Conservation (phyloP, 768 basidiomycete species). For the Rhodotorula babjevae region DNA sequence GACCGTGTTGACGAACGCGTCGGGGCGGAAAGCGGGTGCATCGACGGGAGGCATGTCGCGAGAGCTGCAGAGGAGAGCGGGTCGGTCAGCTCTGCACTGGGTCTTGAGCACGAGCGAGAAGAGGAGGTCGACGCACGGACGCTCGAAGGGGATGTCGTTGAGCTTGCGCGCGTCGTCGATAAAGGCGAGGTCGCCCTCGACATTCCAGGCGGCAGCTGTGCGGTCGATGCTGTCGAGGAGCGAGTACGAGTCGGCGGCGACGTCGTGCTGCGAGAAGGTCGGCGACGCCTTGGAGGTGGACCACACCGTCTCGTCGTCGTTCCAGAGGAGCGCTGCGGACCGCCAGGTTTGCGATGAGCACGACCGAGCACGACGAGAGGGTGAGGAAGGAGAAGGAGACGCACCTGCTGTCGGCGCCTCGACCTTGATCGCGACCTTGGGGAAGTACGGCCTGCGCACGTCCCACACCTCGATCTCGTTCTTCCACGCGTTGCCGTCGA, state of each 20-base stretch:
- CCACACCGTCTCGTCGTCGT: slow-evolving; percentile 39
- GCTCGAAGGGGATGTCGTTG: slow-evolving; percentile 23
- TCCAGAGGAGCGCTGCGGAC: slow-evolving; percentile 27
- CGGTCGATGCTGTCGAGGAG: slow-evolving; percentile 34
- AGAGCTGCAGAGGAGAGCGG: neutral
- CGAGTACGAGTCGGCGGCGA: slow-evolving; percentile 30
- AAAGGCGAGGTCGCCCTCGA: slow-evolving; percentile 29
- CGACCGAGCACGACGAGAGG: too few relatives aligned
- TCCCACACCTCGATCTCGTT: slow-evolving; percentile 40
- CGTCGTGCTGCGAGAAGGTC: slow-evolving; percentile 32
- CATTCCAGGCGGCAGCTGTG: slow-evolving; percentile 10
- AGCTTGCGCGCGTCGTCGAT: slow-evolving; percentile 18
- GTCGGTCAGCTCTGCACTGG: neutral
- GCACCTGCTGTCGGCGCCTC: slow-evolving; percentile 25
- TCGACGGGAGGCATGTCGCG: slow-evolving; percentile 9
- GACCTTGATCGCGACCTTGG: slow-evolving; percentile 36
- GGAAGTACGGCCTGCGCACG: slow-evolving; percentile 31
- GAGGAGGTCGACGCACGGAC: slow-evolving; percentile 4
- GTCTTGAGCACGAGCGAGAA: too few relatives aligned
- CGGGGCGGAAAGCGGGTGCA: slow-evolving; percentile 15
- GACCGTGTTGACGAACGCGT: slow-evolving; percentile 11
- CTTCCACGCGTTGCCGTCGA: slow-evolving; percentile 22
- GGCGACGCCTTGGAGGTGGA: slow-evolving; percentile 15
- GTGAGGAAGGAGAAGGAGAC: neutral
- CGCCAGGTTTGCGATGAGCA: too few relatives aligned